Base-by-base conservation (phyloP, 768 basidiomycete genomes). In the Hysterangium stoloniferum region DNA sequence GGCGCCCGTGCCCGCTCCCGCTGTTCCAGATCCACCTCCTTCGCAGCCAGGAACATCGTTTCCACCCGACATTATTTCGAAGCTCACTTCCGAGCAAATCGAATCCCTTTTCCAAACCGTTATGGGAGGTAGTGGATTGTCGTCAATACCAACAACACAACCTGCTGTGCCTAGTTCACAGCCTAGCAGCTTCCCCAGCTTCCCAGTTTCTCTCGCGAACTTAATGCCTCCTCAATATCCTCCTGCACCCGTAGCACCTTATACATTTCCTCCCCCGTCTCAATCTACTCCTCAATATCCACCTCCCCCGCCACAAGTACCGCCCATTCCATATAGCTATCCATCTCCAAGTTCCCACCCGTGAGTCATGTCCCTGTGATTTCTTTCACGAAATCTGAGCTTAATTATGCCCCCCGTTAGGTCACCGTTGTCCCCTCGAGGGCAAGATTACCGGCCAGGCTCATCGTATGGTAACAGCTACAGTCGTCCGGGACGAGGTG, bases 381-480 rank as follows among this genome's bases (percentile, higher is more conserved):
- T 56, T 66, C 57, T 51, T 52, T 58, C 43, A 34, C 35, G 32
- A 48, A 42, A 45, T 53, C 50, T 29, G 45, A 52, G n/a, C 34
- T 55, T 44, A 54, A 41, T 49, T 52, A 56, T 43, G 37, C n/a
- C 61, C 52, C 42, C 59, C 56, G 56, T 59, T 57, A 54, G 53
- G 57, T 27, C 63, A 54, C 24, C 64, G 62, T 27, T 63, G 53
- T 29, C 62, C 24, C 56, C 65, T 54, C 61, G 55, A 41, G 60
- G 52, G 51, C 55, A 50, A 59, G 57, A 54, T 24, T 57, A 57
- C 56, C 55, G 60, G n/a, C 52, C 60, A 22, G 58, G 61, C 8
- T 45, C 61, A 19, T 60, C 58, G 4, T 60, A 65, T 44, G 69
- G 69, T 48, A 60, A 68, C 22, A 61, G 61, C 15, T 13, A 45